Evolutionary conservation across 139 green algal species (phyloP).

Genomic region (Ettlia oleoabundans): DNA sequence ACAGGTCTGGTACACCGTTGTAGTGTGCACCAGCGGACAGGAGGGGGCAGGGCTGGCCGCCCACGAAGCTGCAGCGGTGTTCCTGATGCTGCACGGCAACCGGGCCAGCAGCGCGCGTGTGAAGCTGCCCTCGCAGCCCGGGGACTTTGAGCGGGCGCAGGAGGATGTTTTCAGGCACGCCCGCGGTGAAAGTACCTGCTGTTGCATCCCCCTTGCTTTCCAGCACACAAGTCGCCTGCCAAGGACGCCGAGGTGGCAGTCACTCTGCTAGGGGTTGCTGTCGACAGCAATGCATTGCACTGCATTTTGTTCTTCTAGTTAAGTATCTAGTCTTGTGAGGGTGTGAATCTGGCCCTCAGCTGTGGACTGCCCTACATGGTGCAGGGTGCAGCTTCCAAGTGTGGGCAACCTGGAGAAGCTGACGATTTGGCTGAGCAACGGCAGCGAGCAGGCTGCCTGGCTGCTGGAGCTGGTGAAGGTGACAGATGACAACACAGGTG

Average conservation of each 20-base stretch:
- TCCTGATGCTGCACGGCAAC: slow-evolving; percentile 60
- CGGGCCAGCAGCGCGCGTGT: slow-evolving; percentile 47
- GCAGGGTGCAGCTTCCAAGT: slow-evolving; percentile 60
- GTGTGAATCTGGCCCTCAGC: no score
- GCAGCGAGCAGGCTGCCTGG: slow-evolving; percentile 53
- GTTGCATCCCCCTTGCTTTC: not conserved
- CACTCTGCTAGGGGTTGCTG: no score
- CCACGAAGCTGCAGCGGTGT: slow-evolving; percentile 40
- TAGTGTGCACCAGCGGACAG: slow-evolving; percentile 52
- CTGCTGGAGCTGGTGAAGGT: slow-evolving; percentile 73
- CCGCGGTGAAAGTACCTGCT: no score
- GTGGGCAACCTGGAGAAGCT: slow-evolving; percentile 64
- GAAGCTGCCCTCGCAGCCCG: slow-evolving; percentile 56
- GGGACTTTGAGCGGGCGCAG: slow-evolving; percentile 67
- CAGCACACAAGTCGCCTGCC: no score
- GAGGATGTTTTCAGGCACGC: slow-evolving; percentile 70
- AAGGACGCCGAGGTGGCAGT: no score
- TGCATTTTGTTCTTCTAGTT: no score
- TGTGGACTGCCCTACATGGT: no score
- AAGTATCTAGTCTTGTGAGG: no score
- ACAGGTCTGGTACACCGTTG: slow-evolving; percentile 25
- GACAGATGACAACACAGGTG: slow-evolving; percentile 51
- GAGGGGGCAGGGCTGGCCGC: slow-evolving; percentile 45
- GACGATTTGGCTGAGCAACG: slow-evolving; percentile 66
- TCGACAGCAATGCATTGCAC: no score